Base-by-base conservation (phyloP, 2,329 filamentous ascomycete genomes). In the Cladosporium oxysporum region DNA sequence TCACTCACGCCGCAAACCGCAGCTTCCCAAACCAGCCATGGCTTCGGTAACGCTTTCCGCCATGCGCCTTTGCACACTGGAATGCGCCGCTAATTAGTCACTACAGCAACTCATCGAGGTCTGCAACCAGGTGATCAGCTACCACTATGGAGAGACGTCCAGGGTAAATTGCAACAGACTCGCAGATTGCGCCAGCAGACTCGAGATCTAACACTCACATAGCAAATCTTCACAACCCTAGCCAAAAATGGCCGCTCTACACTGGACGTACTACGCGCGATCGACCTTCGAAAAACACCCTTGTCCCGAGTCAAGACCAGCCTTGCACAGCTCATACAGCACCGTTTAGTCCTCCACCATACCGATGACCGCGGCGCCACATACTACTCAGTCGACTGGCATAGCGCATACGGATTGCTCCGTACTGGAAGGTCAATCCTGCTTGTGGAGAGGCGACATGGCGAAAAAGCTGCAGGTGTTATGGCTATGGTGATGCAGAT, bases 61-160 rank as follows among this genome's bases (percentile, higher is more conserved):
- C n/a, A 62, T 53, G 52, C 65, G 65, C 61, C 53, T 35, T 35
- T 44, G 41, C 44, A 28, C 28, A 53, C 29, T 65, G 55, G 33
- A 44, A 53, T 65, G 44, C 55, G 35, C 31, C 33, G 63, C 63
- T 65, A 65, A 65, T 31, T 26, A 11, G 23, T 44, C 47, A 26
- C 31, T 69, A 85, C 91, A 94, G 91, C 83, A 88, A 80, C 81
- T 91, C 71, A 88, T 90, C 75, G 92, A 97, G 86, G 91, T 98
- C 76, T 97, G 92, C 83, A 87, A 90, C 82, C 88, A 96, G 77
- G 86, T 97, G 69, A 90, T 98, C 69, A 89, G 93, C 76, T 93
- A 97, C 77, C 85, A 91, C 67, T 94, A 95, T 79, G 95, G 95
- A 76, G 91, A 96, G 81, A 88, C 98, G 66, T 92, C 93, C 69